A percentile compares a stretch with the other conserved stretches of the same genome.
Evolutionary conservation across 2,329 filamentous ascomycete genomes (phyloP).

Genomic region (Exophiala sideris): DNA sequence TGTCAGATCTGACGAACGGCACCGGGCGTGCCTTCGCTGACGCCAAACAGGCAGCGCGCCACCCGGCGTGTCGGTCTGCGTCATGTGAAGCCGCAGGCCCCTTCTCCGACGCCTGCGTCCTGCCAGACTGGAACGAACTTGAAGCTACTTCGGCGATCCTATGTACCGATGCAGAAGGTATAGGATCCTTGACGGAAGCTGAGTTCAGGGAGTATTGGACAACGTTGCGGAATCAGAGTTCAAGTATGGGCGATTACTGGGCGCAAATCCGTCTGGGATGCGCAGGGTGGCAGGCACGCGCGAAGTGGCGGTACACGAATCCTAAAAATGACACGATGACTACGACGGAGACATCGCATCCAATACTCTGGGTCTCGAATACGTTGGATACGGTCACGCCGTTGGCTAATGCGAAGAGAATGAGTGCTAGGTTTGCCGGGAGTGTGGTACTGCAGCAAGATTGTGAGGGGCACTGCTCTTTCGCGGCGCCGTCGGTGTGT

Average conservation of each 20-base stretch:
- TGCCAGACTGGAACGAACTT: slow-evolving; percentile 9
- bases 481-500: slow-evolving; percentile 34
- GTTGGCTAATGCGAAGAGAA: slow-evolving; percentile 28
- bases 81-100: slow-evolving; percentile 7
- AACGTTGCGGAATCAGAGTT: slow-evolving; percentile 13
- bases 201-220: slow-evolving; percentile 30
- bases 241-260: slow-evolving; percentile 14
- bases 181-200: slow-evolving; percentile 10
- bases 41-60: slow-evolving; percentile 12
- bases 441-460: slow-evolving; percentile 43
- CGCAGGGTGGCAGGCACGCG: slow-evolving; percentile 24
- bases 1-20: slow-evolving; percentile 15
- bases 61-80: slow-evolving; percentile 8
- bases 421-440: slow-evolving; percentile 26
- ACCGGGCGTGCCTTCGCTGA: slow-evolving; percentile 14
- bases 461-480: slow-evolving; percentile 36
- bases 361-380: slow-evolving; percentile 30
- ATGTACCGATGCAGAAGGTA: slow-evolving; percentile 18
- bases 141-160: slow-evolving; percentile 15
- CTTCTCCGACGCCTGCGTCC: slow-evolving; percentile 7
- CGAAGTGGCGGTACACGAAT: slow-evolving; percentile 30
- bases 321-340: slow-evolving; percentile 17
- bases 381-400: slow-evolving; percentile 30
- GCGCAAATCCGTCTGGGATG: slow-evolving; percentile 9
- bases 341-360: slow-evolving; percentile 25